Evolutionary conservation across 306 rosid genomes (phyloP).

Genomic region (Luffa aegyptiaca): DNA sequence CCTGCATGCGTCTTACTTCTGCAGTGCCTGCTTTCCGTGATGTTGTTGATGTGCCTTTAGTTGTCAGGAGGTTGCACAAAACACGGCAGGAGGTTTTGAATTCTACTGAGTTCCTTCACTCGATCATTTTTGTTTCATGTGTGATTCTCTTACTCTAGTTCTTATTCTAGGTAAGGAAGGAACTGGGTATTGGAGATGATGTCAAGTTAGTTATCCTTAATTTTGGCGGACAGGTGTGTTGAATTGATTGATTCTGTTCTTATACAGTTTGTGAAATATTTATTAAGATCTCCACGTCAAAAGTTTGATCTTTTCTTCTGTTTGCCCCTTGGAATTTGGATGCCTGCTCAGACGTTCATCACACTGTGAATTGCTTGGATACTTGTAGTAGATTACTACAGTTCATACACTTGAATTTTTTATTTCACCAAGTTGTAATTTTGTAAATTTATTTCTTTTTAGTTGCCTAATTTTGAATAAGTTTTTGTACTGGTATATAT

Average conservation of each 20-base stretch:
- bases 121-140: slow-evolving; percentile 4
- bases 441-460: background rate
- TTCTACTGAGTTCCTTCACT: slow-evolving; percentile 11
- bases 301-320: background rate
- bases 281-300: background rate
- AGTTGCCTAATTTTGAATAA: background rate
- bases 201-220: slow-evolving; percentile 82
- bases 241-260: background rate
- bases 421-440: background rate
- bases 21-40: slow-evolving; percentile 97
- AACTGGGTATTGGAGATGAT: slow-evolving; percentile 51
- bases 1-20: background rate
- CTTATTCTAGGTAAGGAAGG: slow-evolving; percentile 69
- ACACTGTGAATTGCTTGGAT: background rate
- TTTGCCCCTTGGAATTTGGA: background rate
- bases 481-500: background rate
- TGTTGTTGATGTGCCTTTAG: slow-evolving; percentile 82
- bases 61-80: slow-evolving; percentile 86
- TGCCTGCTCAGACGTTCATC: background rate
- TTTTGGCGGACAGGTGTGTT: slow-evolving; percentile 91
- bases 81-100: slow-evolving; percentile 71
- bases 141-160: slow-evolving; percentile 5
- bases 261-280: background rate
- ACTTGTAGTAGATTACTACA: background rate
- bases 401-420: background rate